Evolutionary conservation across 1,139 yeast species (phyloP), one percentile per base, ranked within the genome.

Genomic region (Nakaseomyces delphensis): DNA sequence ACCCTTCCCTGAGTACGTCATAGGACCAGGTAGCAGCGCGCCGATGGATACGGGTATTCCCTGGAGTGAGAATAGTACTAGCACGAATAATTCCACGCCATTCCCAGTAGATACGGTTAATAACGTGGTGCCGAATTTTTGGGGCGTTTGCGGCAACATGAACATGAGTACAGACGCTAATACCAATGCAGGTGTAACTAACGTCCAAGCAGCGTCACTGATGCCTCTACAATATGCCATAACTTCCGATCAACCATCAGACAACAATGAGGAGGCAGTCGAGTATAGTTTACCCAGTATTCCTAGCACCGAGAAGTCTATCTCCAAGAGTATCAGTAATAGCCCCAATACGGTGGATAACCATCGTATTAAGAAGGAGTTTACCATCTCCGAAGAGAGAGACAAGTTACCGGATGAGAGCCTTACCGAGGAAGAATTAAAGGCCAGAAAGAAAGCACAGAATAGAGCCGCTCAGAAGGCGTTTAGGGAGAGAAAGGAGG

Each of bases 391-490:
- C 4, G 33, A 8, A 29, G 33, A 29, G 33, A 29, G 16, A 3
- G 36, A 32, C 13, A 32, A 32, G 15, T 15, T 32, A 10, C 23
- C 23, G 23, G 36, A 32, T 9, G 36, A 32, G 15, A 19, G 36
- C 19, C 36, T 32, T 18, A 32, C 36, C 1, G 36, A 32, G 14
- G 36, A 32, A 9, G 24, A 32, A n/a, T 11, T 32, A 13, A 53
- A 50, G 25, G 60, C 53, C n/a, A 77, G 77, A 58, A 73, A 83
- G 41, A 84, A 80, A 59, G 89, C 89, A 0, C 94, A 83, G 59
- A 86, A 86, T 59, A 68, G 96, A 54, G 93, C 91, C 4, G 95
- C 95, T 0, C 96, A 85, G 63, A 69, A 91, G 51, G 95, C 95
- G 1, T 85, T 85, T 64, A 70, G 96, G 49, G 93, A 84, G 60